Conservation (phyloP, 441 rosid genomes). For the Gossypium davidsonii region DNA sequence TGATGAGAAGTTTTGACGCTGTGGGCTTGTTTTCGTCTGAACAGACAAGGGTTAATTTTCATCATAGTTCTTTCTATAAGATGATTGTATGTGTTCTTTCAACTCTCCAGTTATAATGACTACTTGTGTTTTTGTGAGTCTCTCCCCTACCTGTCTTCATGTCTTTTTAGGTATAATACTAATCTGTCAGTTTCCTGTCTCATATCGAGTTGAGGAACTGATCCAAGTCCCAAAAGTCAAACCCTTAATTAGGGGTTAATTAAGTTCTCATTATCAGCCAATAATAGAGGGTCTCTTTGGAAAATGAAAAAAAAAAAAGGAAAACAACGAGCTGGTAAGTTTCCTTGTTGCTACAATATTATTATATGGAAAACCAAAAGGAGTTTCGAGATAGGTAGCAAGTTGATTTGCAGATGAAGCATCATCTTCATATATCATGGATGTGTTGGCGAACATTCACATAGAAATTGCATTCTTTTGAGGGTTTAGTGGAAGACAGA, state of each 20-base stretch:
- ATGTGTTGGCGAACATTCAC: not conserved
- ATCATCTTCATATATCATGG: not conserved
- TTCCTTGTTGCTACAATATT: not conserved
- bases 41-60: conserved; percentile 1
- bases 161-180: not conserved
- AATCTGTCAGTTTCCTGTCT: not conserved
- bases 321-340: not conserved
- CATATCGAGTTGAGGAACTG: not conserved
- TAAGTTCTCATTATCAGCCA: not conserved
- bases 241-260: conserved; percentile 7
- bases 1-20: conserved; percentile 31
- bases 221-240: not conserved
- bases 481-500: not conserved
- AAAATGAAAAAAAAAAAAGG: not conserved
- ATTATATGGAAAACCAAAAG: not conserved
- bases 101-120: conserved; percentile 1
- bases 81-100: not conserved
- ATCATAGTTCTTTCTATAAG: conserved; percentile 1
- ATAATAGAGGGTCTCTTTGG: not conserved
- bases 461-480: not conserved
- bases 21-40: not conserved
- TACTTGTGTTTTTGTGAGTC: not conserved
- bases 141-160: not conserved
- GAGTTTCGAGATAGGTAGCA: not conserved
- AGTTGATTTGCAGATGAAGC: not conserved